Evolutionary conservation across 805 yeast species (phyloP).

Genomic region (Yamadazyma sp.): DNA sequence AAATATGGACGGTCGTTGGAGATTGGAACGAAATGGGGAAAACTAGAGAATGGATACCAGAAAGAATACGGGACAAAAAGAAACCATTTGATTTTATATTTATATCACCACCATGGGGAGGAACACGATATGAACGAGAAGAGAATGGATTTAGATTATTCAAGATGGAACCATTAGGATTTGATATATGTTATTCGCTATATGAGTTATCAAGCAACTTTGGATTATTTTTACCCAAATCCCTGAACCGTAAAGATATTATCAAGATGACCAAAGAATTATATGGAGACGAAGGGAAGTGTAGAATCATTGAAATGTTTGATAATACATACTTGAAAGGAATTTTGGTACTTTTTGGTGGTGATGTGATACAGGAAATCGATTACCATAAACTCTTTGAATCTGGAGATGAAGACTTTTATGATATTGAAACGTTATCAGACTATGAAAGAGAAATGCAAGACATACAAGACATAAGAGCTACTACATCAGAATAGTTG

Average conservation of each 20-base stretch:
- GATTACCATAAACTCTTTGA: conserved; percentile 8
- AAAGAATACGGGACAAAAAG: conserved; percentile 13
- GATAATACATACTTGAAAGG: conserved; percentile 49
- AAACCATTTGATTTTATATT: conserved; percentile 52
- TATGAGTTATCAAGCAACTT: conserved; percentile 43
- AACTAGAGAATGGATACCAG: conserved; percentile 32
- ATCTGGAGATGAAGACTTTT: neutral
- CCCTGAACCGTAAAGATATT: conserved; percentile 52
- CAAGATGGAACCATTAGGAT: conserved; percentile 43
- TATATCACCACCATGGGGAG: conserved; percentile 91
- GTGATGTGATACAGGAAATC: conserved; percentile 6
- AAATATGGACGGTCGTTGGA: conserved; percentile 47
- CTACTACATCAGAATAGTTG: too few species aligned
- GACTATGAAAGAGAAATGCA: conserved; percentile 4
- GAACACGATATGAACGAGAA: conserved; percentile 53
- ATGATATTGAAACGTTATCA: conserved; percentile 3
- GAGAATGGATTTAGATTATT: conserved; percentile 44
- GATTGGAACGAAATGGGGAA: conserved; percentile 43
- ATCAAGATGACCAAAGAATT: conserved; percentile 43
- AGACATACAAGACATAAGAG: too few species aligned
- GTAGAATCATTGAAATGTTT: conserved; percentile 45
- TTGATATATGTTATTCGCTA: conserved; percentile 43
- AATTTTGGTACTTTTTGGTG: conserved; percentile 59
- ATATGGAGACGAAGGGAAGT: conserved; percentile 40
- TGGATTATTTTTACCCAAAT: conserved; percentile 63